A percentile compares a stretch with the other conserved stretches of the same genome.
Conservation (phyloP, 257 asterid species). For the Echites panduratus region DNA sequence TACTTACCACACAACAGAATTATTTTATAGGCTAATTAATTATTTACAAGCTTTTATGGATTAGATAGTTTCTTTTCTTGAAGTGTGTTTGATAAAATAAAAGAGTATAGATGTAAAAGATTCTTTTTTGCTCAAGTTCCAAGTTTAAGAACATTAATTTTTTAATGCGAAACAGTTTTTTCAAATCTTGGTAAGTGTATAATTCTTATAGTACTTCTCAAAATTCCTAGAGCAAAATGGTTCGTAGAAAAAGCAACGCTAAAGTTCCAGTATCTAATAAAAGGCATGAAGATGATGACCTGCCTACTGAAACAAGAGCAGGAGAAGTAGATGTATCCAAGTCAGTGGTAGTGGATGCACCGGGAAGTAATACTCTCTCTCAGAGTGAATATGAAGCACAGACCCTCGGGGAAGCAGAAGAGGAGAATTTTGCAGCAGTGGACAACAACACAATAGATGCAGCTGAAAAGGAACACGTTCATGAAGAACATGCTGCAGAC, state of each 20-base stretch:
- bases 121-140: not conserved
- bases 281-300: slow-evolving; percentile 1
- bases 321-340: slow-evolving; percentile 7
- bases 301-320: not conserved
- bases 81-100: not conserved
- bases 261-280: not conserved
- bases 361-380: slow-evolving; percentile 7
- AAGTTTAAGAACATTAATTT: not conserved
- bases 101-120: not conserved
- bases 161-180: not conserved
- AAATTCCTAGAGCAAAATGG: slow-evolving; percentile 10
- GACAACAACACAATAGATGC: not conserved
- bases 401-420: not conserved
- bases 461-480: not conserved
- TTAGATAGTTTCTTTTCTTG: not conserved
- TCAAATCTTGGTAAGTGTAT: not conserved
- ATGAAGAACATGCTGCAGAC: not conserved
- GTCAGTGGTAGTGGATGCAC: not conserved
- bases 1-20: not conserved
- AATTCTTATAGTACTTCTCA: not conserved
- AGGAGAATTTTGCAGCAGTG: not conserved
- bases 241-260: not conserved
- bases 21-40: not conserved
- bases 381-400: not conserved
- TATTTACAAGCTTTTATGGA: not conserved